A percentile compares a stretch with the other conserved stretches of the same genome.
These are phyloP conservation scores for Globisporangium takayamanum DNA, from an alignment of 352 stramenopile species.

Conservation along the genomic window DNA sequence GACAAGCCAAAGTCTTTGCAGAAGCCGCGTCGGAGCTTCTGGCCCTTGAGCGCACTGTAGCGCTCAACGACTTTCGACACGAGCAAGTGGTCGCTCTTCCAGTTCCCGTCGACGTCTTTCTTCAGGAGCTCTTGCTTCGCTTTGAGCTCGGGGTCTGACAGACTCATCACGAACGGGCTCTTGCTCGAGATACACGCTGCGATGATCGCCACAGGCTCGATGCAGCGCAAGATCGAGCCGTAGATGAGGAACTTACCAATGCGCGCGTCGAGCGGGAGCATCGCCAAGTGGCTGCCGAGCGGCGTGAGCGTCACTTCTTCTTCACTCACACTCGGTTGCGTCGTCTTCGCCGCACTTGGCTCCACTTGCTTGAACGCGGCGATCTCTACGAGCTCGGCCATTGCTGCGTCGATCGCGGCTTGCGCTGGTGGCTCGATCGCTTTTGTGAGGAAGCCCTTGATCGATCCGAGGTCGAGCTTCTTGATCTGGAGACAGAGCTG, in stretches of 20 bases:
- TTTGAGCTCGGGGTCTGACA: constrained; percentile 54
- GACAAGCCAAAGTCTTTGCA: constrained; percentile 72
- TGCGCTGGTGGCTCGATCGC: constrained; percentile 90
- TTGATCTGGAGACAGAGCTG: constrained; percentile 86
- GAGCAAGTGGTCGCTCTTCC: constrained; percentile 77
- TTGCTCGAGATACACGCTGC: constrained; percentile 76
- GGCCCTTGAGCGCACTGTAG: constrained; percentile 40
- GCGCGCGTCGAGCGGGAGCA: constrained; percentile 78
- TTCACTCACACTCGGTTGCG: constrained; percentile 16
- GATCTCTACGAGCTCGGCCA: constrained; percentile 89
- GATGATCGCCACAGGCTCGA: constrained; percentile 80
- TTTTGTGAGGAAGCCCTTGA: constrained; percentile 65
- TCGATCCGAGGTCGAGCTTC: constrained; percentile 70
- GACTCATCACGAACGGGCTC: constrained; percentile 70
- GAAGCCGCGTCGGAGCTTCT: constrained; percentile 53
- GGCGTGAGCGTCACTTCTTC: constrained; percentile 86
- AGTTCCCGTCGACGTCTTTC: constrained; percentile 50
- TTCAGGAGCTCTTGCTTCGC: constrained; percentile 57
- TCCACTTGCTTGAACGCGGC: constrained; percentile 61
- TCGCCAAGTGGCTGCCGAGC: constrained; percentile 85
- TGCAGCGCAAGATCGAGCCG: constrained; percentile 80
- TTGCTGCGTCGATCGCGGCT: constrained; percentile 86
- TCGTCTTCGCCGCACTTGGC: constrained; percentile 1
- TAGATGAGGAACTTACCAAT: constrained; percentile 87
- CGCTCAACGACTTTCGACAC: constrained; percentile 75